A percentile compares a stretch with the other conserved stretches of the same genome.
These are phyloP conservation scores for Aspergillus arachidicola DNA, from an alignment of 2,329 filamentous ascomycete species.

Conservation along the genomic window DNA sequence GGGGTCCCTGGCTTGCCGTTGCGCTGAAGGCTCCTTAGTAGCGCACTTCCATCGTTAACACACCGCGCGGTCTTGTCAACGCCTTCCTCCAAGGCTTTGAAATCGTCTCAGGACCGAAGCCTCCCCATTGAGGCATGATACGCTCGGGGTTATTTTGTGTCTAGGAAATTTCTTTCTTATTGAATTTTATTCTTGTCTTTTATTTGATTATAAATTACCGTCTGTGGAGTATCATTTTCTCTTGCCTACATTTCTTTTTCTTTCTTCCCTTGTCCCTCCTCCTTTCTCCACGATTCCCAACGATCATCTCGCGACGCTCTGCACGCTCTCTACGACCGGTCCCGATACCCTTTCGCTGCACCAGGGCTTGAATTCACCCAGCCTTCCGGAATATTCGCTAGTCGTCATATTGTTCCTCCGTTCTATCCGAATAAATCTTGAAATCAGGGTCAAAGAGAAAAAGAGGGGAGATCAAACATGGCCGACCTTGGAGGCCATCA, in stretches of 20 bases:
- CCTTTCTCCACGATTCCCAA: constrained; percentile 35
- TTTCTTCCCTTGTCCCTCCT: constrained; percentile 21
- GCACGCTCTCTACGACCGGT: constrained; percentile 37
- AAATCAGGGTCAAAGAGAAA: constrained; percentile 9
- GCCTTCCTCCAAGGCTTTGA: constrained; percentile 23
- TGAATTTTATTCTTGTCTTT: constrained; percentile 18
- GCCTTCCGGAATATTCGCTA: background rate
- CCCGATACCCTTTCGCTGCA: constrained; percentile 24
- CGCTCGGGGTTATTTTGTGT: constrained; percentile 25
- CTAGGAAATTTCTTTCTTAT: constrained; percentile 20
- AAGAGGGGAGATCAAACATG: constrained; percentile 44
- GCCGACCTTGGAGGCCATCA: constrained; percentile 67
- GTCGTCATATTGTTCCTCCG: constrained; percentile 2
- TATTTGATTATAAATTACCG: constrained; percentile 21
- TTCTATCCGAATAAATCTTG: constrained; percentile 12
- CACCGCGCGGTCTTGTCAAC: constrained; percentile 23
- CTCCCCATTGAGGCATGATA: constrained; percentile 32
- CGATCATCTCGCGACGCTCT: constrained; percentile 36
- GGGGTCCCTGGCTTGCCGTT: constrained; percentile 42
- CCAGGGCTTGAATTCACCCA: background rate
- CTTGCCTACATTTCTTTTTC: constrained; percentile 14
- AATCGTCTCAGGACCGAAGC: constrained; percentile 20
- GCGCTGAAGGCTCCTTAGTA: constrained; percentile 43
- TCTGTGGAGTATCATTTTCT: constrained; percentile 22
- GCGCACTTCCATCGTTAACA: constrained; percentile 34